Evolutionary conservation across 139 green algal species (phyloP), one percentile per base, ranked within the genome.

Genomic region (Astrephomene gubernaculifera): DNA sequence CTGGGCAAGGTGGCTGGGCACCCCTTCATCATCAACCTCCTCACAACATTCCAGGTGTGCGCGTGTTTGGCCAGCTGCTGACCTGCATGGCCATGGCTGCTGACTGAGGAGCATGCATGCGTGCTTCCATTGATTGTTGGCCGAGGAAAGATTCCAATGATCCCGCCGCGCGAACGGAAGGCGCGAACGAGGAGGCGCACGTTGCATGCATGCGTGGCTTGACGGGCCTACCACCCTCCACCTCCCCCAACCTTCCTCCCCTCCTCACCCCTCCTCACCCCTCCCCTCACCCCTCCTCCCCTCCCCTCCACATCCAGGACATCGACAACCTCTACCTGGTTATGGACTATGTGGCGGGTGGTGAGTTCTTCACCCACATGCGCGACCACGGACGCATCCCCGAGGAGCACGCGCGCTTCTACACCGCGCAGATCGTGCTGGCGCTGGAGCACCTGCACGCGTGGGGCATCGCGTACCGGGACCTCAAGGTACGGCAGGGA

Each of bases 301-400:
- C 2, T 35, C 33, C 24, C 69, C 60, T 24, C 41, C 49, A 6
- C n/a, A n/a, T 14, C 0, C 49, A 76, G 87, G 94, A 97, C 64
- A 74, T 81, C 1, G 57, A 89, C n/a, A 93, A 86, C 69, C 74
- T 98, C 17, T 95, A 97, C 86, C 85, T 98, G 31, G 90, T 97
- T 0, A 91, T 96, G 93, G 95, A 98, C 72, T 97, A 90, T 72
- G 93, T 96, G 70, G 71, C 87, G 22, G 96, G 96, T 7, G 93
- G 95, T 2, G 95, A 98, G 89, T 92, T 98, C 79, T 97, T 97
- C 91, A 88, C 79, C 1, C 87, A 95, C 78, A 85, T 96, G 84
- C 68, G 79, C 8, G 79, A 85, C 65, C 44, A 85, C 64, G 79
- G 79, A 38, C 79, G 84, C 39, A 67, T 97, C 70, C 45, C 19